A percentile compares a stretch with the other conserved stretches of the same genome.
Conservation (phyloP, 495 filamentous ascomycete genomes). For the Recurvomyces mirabilis region DNA sequence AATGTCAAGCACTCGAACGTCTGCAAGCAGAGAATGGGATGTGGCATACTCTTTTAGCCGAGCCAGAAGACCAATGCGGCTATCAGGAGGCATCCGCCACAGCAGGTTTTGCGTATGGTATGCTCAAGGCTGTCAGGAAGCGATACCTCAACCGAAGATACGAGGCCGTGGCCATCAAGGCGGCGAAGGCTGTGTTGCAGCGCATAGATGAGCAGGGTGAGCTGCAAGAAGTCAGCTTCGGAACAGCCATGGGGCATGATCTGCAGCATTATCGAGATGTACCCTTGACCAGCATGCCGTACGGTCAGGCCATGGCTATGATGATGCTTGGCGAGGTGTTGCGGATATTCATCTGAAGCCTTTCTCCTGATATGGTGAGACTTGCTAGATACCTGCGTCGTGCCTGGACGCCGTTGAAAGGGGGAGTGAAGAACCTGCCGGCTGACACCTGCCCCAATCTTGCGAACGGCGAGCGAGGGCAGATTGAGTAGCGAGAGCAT, state of each 20-base stretch:
- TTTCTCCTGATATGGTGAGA: too few species aligned
- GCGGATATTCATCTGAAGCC: slow-evolving; percentile 34
- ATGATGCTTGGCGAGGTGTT: slow-evolving; percentile 59
- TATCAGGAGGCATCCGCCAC: slow-evolving; percentile 63
- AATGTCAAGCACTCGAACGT: slow-evolving; percentile 44
- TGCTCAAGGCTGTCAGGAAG: slow-evolving; percentile 57
- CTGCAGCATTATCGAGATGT: slow-evolving; percentile 62
- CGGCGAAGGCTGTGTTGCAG: slow-evolving; percentile 47
- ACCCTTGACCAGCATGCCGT: slow-evolving; percentile 60
- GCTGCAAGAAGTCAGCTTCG: slow-evolving; percentile 58
- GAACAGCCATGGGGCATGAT: slow-evolving; percentile 56
- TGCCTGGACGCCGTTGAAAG: too few species aligned
- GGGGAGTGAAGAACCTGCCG: too few species aligned
- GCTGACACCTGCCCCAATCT: too few species aligned
- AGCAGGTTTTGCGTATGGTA: slow-evolving; percentile 64
- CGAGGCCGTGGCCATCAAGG: slow-evolving; percentile 43
- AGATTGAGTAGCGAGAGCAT: too few species aligned
- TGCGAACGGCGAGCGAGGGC: too few species aligned
- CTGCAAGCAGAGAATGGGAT: slow-evolving; percentile 47
- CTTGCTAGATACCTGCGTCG: too few species aligned
- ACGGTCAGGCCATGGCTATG: slow-evolving; percentile 68
- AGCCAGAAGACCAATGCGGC: slow-evolving; percentile 43
- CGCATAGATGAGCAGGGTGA: slow-evolving; percentile 52
- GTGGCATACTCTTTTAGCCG: slow-evolving; percentile 59
- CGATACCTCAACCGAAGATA: slow-evolving; percentile 48